phyloP scores from a whole-genome alignment of 2,329 filamentous ascomycete genomes.

The Rhinocladiella mackenziei region DNA sequence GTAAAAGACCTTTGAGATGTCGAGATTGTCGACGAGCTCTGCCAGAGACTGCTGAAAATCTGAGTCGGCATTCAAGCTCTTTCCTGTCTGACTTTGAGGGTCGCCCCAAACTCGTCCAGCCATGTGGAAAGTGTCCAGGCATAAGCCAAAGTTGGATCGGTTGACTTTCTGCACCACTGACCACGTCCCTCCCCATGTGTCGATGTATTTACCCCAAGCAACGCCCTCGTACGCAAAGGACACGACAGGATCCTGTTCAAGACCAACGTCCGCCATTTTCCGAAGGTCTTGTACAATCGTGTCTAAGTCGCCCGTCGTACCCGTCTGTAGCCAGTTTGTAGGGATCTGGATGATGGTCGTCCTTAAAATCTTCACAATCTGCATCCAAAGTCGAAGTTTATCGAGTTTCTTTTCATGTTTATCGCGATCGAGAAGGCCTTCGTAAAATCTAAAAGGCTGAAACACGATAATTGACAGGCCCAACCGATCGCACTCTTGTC shows the following conservation, averaged over 20 bases:
- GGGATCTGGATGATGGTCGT: constrained; percentile 72
- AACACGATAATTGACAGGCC: constrained; percentile 40
- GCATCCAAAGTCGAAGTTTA: constrained; percentile 66
- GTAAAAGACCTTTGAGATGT: constrained; percentile 66
- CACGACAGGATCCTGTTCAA: constrained; percentile 59
- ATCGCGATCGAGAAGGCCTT: constrained; percentile 64
- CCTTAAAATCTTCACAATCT: constrained; percentile 58
- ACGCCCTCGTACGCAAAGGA: constrained; percentile 70
- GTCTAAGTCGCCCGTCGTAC: constrained; percentile 47
- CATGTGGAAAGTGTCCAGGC: constrained; percentile 75
- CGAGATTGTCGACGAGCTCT: constrained; percentile 52
- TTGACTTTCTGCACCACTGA: constrained; percentile 62
- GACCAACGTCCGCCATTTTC: constrained; percentile 45
- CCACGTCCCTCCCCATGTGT: constrained; percentile 70
- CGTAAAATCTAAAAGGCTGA: constrained; percentile 68
- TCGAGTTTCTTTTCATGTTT: constrained; percentile 56
- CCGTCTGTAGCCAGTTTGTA: constrained; percentile 59
- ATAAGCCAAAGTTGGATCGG: constrained; percentile 68
- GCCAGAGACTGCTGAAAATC: constrained; percentile 53
- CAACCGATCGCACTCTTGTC: constrained; percentile 5
- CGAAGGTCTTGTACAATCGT: constrained; percentile 4
- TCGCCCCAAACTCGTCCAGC: constrained; percentile 68
- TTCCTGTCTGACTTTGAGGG: constrained; percentile 52
- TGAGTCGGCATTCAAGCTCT: constrained; percentile 52
- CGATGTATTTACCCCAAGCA: constrained; percentile 63